Base-by-base conservation (phyloP, 306 rosid genomes). In the Carpinus viminea region DNA sequence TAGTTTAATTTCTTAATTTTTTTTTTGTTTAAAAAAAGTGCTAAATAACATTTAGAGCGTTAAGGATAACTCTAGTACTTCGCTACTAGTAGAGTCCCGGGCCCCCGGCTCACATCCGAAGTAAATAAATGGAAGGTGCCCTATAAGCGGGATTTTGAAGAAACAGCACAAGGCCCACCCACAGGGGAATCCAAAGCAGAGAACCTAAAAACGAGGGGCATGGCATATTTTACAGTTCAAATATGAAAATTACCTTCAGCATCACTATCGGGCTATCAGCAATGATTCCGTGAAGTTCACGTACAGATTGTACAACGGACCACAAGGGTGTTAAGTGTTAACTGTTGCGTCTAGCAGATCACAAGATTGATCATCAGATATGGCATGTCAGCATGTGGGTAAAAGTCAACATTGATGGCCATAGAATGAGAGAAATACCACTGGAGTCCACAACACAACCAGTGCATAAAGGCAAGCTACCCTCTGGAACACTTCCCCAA, bases 301-400 rank as follows among this genome's bases (percentile, higher is more conserved):
- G 73, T 47, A 71, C 72, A 21, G n/a, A 71, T 50, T 78, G 68
- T 65, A 60, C 53, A 31, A 12, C 20, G 80, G 77, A 72, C 69
- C 70, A 41, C 51, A 8, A 46, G 66, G 11, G 5, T 8, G 68
- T 17, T 38, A 41, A 31, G 5, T 8, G 68, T 17, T 38, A 41
- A 31, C 34, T 31, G 3, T 31, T 31, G 34, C 45, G 50, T 31
- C 7, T 18, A 75, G 64, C 28, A 73, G 65, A 45, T 68, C 65
- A 76, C 65, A 24, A 54, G 15, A 76, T 62, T 34, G 65, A 54
- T 65, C 75, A 77, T 73, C 74, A 45, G 45, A 64, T 72, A 24
- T 16, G 15, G 70, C 55, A 24, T 24, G 1, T 24, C 26, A 24
- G 26, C 26, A 24, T 47, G 72, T 53, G 62, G 78, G 54, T 21